Base-by-base conservation (phyloP, 192 early-diverging fungal genomes). In the Spizellomyces sp. region DNA sequence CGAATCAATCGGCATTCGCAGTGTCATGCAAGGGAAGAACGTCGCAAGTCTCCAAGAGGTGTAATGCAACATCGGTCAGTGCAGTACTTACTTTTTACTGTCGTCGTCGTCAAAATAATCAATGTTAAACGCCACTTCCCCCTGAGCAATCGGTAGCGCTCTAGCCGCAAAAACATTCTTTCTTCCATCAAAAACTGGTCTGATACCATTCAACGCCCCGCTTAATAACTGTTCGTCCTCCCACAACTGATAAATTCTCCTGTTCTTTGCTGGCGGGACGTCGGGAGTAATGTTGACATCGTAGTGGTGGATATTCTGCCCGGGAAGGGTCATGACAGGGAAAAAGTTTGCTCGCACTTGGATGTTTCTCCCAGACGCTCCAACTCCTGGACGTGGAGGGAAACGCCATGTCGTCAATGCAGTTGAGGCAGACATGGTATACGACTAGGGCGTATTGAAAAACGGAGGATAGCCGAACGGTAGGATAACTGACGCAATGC, bases 161-260 rank as follows among this genome's bases (percentile, higher is more conserved):
- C 76, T 80, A 1, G 89, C 76, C 2, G 90, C 69, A 75, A 90
- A 96, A 4, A 95, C 78, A 45, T 92, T 93, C 73, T 90, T 88
- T 47, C 92, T 81, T 9, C 94, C 91, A 73, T 98, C 96, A 80
- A 86, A 98, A 2, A 96, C 89, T 54, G 91, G 85, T 15, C 76
- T 67, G 48, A 87, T 77, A n/a, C 87, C 85, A 6, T 76, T 75
- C 8, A 94, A 81, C 5, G 75, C 82, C 42, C 80, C 80, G 15
- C 74, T 71, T 5, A 85, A 76, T 62, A 79, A 60, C 9, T 77
- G 45, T 48, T 63, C 67, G 58, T 69, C 73, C 50, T 88, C 85
- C 79, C 91, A 89, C n/a, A 84, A 62, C 64, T 90, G 81, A 77
- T 86, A 93, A 58, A 95, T 75, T 9, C 85, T 77, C 8, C 91